phyloP scores from a whole-genome alignment of 805 yeast species.

The Metschnikowia rubicola region DNA sequence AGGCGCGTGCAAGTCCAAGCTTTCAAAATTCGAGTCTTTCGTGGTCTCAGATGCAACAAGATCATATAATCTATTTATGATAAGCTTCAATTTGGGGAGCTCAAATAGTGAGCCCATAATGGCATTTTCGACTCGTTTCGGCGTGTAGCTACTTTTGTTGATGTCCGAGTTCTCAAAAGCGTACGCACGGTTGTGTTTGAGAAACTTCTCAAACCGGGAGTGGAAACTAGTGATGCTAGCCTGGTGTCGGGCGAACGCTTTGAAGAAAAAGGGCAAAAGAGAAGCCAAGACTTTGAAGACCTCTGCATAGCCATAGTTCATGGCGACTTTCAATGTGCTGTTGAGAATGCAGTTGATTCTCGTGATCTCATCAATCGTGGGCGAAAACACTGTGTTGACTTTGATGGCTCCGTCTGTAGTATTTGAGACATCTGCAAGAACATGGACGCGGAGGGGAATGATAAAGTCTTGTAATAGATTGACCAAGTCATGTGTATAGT shows the following conservation, averaged over 20 bases:
- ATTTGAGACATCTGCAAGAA: slow-evolving; percentile 42
- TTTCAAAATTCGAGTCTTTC: slow-evolving; percentile 19
- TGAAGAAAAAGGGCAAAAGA: slow-evolving; percentile 85
- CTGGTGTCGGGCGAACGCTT: slow-evolving; percentile 90
- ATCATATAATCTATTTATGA: slow-evolving; percentile 58
- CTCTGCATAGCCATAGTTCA: slow-evolving; percentile 69
- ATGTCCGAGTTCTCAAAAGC: slow-evolving; percentile 28
- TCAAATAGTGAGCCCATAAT: slow-evolving; percentile 66
- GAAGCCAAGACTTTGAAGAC: slow-evolving; percentile 75
- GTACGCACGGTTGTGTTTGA: slow-evolving; percentile 25
- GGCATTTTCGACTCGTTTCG: slow-evolving; percentile 38
- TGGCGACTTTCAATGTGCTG: slow-evolving; percentile 67
- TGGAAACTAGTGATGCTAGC: slow-evolving; percentile 77
- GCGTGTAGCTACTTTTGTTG: slow-evolving; percentile 28
- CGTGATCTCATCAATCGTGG: slow-evolving; percentile 91
- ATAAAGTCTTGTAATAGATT: slow-evolving; percentile 74
- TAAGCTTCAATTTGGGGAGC: slow-evolving; percentile 64
- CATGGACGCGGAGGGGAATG: slow-evolving; percentile 72
- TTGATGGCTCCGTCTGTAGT: slow-evolving; percentile 56
- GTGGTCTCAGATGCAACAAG: slow-evolving; percentile 43
- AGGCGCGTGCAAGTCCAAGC: slow-evolving; percentile 18
- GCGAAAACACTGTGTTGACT: slow-evolving; percentile 82
- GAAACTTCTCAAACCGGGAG: slow-evolving; percentile 45
- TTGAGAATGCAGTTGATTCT: slow-evolving; percentile 82
- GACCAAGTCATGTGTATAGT: slow-evolving; percentile 67